Evolutionary conservation across 2,329 filamentous ascomycete species (phyloP).

Genomic region (Apiospora sp.): DNA sequence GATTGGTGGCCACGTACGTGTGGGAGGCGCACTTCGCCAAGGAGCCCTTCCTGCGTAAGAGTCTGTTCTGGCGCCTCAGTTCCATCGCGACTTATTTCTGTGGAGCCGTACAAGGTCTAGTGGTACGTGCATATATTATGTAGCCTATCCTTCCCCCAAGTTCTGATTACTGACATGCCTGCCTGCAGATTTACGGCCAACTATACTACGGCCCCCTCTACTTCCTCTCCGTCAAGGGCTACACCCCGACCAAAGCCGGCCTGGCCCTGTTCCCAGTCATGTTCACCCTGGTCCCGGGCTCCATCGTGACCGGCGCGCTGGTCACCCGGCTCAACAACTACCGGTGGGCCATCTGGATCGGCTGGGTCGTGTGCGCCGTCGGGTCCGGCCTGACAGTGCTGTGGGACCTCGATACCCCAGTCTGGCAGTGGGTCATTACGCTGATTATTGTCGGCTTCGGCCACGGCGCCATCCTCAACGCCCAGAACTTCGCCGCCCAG

Average conservation of each 20-base stretch:
- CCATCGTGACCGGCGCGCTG: constrained; percentile 31
- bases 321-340: constrained; percentile 32
- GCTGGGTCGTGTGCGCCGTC: constrained; percentile 31
- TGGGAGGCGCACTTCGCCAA: constrained; percentile 46
- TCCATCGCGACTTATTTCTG: constrained; percentile 41
- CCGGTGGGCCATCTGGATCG: constrained; percentile 30
- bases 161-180: not conserved
- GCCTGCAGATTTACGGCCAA: constrained; percentile 26
- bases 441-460: constrained; percentile 31
- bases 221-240: constrained; percentile 34
- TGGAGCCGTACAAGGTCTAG: constrained; percentile 43
- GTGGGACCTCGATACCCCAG: constrained; percentile 26
- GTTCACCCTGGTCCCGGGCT: constrained; percentile 30
- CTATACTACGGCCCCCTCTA: constrained; percentile 31
- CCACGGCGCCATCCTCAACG: constrained; percentile 32
- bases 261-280: constrained; percentile 33
- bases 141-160: no score
- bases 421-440: constrained; percentile 27
- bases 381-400: constrained; percentile 28
- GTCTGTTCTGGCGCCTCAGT: constrained; percentile 39
- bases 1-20: constrained; percentile 45
- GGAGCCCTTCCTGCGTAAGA: constrained; percentile 42
- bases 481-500: constrained; percentile 33
- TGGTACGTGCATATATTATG: constrained; percentile 38
- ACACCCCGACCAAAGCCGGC: constrained; percentile 29